Base-by-base conservation (phyloP, 1,284 basidiomycete genomes). In the Neolentinus lepideus region DNA sequence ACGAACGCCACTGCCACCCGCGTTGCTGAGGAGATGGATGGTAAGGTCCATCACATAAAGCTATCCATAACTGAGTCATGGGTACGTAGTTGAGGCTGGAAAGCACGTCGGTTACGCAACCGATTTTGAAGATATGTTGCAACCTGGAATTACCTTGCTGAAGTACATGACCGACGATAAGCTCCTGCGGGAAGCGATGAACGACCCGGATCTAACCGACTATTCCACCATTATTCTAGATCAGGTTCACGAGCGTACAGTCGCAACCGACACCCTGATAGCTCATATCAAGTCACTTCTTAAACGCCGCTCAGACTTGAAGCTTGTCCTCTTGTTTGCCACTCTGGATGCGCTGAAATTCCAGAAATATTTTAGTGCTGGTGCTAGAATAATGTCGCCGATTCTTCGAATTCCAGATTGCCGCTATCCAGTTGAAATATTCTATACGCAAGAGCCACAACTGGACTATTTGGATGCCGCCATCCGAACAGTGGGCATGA, bases 141-240 rank as follows among this genome's bases (percentile, higher is more conserved):
- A 94, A 61, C 81, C 83, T 0, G 91, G 90, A 0, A 91, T 85
- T 6, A 98, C 94, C 0, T 94, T 97, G 71, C 76, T 98, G 63
- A 95, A 96, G 70, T 98, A 99, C 76, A 98, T 99, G 95, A 99
- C 96, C 11, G 97, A 99, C 64, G 96, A 95, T 82, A 97, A 98
- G 94, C 81, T 94, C 57, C 80, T 97, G 26, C 88, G 95, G 45
- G 95, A 98, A 75, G 94, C 94, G 4, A 98, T 98, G 92, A 92
- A 96, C 71, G 97, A 99, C 70, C 90, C 92, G 27, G 81, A 85
- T 51, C 83, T 98, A 25, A 78, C 82, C 51, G 84, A 93, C 11
- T 99, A 99, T 73, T 95, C 92, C 33, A 97, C 94, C 14, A 93
- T 99, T 71, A 98, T 99, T 63, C 85, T 99, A 57, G 97, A 99